phyloP scores from a whole-genome alignment of 148 eudicot species.

The Talinum fruticosum region DNA sequence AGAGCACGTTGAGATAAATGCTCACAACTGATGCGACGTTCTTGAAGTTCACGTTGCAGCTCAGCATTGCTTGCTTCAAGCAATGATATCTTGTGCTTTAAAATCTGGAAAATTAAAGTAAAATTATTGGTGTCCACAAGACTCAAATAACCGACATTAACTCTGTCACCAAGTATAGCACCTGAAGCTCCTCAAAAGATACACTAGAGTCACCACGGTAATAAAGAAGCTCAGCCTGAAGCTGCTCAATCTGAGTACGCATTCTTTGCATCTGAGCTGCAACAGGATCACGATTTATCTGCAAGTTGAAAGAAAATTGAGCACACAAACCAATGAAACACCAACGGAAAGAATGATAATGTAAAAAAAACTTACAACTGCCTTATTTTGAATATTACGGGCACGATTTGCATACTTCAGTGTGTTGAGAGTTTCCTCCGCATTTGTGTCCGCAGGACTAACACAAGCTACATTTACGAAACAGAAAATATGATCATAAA shows the following conservation, averaged over 20 bases:
- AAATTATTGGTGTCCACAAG: background rate
- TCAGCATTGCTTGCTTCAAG: conserved; percentile 88
- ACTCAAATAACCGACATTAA: background rate
- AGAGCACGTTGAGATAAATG: conserved; percentile 71
- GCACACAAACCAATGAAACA: background rate
- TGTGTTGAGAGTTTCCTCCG: conserved; percentile 94
- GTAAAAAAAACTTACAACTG: conserved; percentile 59
- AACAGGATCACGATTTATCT: conserved; percentile 94
- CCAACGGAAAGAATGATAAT: background rate
- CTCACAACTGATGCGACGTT: conserved; percentile 58
- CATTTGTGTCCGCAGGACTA: conserved; percentile 97
- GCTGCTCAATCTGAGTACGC: conserved; percentile 89
- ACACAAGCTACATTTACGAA: conserved; percentile 62
- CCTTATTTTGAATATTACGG: conserved; percentile 97
- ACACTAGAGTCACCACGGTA: conserved; percentile 78
- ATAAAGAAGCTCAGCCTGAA: conserved; percentile 79
- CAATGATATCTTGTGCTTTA: conserved; percentile 83
- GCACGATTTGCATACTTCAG: conserved; percentile 98
- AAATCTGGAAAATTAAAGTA: conserved; percentile 41
- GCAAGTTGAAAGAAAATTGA: conserved; percentile 25
- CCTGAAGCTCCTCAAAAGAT: conserved; percentile 86
- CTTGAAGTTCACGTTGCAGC: conserved; percentile 71
- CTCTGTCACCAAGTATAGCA: conserved; percentile 19
- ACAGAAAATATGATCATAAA: background rate
- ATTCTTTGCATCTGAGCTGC: conserved; percentile 88